Evolutionary conservation across 345 rosid genomes (phyloP), one percentile per base, ranked within the genome.

Genomic region (Eucalyptus curtisii): DNA sequence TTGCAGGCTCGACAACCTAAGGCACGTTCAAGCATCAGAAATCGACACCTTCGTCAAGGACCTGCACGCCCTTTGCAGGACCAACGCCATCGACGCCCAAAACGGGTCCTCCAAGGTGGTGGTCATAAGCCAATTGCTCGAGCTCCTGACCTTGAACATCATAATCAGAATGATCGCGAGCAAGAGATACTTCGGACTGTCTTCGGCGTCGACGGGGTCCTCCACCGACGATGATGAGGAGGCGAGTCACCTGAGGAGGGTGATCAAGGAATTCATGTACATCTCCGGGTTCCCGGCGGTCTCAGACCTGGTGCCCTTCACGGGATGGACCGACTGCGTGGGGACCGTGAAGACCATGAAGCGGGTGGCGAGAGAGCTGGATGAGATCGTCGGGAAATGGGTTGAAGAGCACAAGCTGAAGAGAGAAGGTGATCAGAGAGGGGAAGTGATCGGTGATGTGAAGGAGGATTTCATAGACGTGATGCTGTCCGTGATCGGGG

Each of bases 271-370:
- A 6, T 59, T 50, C 86, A 37, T 93, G 86, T 90, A 91, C 85
- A 88, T 96, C 6, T 44, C 87, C 19, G 93, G 94, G 33, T 49
- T 88, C 40, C 93, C 92, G 37, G 90, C 93, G 7, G 12, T 90
- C 87, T 93, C 94, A 8, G 98, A 95, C 76, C 93, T 91, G 17
- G 30, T 95, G 87, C 95, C 96, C 25, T 94, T 94, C 92, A 90
- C 93, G 8, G 96, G 92, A 84, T 92, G 96, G 95, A 49, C 95
- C 61, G 97, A 96, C 90, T 84, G 92, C 55, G 44, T 45, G 24
- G 95, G 95, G 17, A 87, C 91, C 50, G 90, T 93, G 11, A 19
- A 88, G 47, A 86, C 91, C 37, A 96, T 96, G 97, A 95, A 93
- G 90, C 89, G 88, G 80, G 90, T 91, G 3, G 91, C 91, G 20